Evolutionary conservation across 177 flowering plant species (phyloP).

Genomic region (Vitis hybrid): DNA sequence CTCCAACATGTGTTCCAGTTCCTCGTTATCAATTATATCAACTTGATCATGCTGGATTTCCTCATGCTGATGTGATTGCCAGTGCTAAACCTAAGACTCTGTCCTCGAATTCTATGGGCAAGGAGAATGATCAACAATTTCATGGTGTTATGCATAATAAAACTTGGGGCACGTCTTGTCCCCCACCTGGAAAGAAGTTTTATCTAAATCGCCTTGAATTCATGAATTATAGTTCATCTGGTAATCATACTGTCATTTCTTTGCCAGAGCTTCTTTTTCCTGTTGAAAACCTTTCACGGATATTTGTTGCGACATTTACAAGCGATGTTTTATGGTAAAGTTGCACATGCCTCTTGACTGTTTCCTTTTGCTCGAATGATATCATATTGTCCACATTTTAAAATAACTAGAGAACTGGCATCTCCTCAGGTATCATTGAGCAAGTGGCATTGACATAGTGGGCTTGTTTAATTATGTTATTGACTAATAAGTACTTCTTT

Average conservation of each 20-base stretch:
- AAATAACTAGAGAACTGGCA: neutral
- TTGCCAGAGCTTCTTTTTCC: constrained; percentile 81
- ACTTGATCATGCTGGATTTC: constrained; percentile 10
- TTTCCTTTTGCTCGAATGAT: neutral
- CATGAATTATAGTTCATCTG: constrained; percentile 20
- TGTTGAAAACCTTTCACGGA: constrained; percentile 50
- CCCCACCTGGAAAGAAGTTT: constrained; percentile 63
- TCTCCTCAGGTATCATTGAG: neutral
- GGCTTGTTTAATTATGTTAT: neutral
- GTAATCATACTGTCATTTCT: constrained; percentile 39
- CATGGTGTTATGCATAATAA: constrained; percentile 6
- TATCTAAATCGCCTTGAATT: constrained; percentile 61
- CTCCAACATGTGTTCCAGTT: neutral
- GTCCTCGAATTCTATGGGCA: constrained; percentile 3
- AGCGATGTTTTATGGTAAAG: constrained; percentile 71
- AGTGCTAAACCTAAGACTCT: constrained; percentile 2
- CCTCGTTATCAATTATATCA: constrained; percentile 2
- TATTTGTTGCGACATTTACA: constrained; percentile 88
- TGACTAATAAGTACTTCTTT: neutral
- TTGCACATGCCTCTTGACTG: neutral
- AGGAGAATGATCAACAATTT: constrained; percentile 4
- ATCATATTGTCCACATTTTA: neutral
- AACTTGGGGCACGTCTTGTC: constrained; percentile 1
- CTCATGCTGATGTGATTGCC: constrained; percentile 8
- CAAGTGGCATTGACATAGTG: neutral